These are phyloP conservation scores for Aspergillus spinulosporus DNA, from an alignment of 2,329 filamentous ascomycete species.

Conservation along the genomic window DNA sequence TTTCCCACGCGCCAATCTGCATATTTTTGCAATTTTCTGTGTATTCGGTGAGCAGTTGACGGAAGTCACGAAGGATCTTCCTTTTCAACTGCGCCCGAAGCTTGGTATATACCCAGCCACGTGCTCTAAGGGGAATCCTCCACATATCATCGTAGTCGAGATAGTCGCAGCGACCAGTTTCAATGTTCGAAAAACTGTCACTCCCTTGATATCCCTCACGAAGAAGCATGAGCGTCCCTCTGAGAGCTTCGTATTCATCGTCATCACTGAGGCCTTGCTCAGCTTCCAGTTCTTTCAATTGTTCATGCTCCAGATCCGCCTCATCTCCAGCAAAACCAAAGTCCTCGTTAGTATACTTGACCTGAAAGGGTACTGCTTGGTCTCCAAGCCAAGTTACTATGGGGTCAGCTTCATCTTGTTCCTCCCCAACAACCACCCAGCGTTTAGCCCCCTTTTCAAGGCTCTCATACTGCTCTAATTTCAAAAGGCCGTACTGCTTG, in stretches of 20 bases:
- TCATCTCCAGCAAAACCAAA: conserved; percentile 60
- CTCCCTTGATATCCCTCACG: conserved; percentile 42
- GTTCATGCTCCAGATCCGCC: conserved; percentile 61
- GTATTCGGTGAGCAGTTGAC: conserved; percentile 53
- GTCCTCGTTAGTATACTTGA: conserved; percentile 49
- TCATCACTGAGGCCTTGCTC: conserved; percentile 53
- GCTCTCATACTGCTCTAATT: conserved; percentile 63
- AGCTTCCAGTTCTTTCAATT: conserved; percentile 60
- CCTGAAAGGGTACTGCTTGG: conserved; percentile 49
- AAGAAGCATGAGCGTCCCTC: conserved; percentile 48
- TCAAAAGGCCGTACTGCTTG: conserved; percentile 58
- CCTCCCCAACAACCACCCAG: conserved; percentile 41
- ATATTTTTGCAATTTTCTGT: conserved; percentile 52
- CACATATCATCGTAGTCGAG: conserved; percentile 58
- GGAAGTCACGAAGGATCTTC: conserved; percentile 50
- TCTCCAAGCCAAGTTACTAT: conserved; percentile 61
- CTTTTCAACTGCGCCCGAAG: conserved; percentile 60
- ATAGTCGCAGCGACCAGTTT: conserved; percentile 39
- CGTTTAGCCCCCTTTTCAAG: conserved; percentile 52
- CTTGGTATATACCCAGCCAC: conserved; percentile 67
- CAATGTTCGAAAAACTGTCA: conserved; percentile 14
- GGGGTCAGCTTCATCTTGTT: conserved; percentile 31
- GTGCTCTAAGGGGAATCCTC: conserved; percentile 55
- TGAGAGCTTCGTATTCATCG: conserved; percentile 56
- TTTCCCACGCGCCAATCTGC: conserved; percentile 60